Conservation (phyloP, 148 eudicot genomes). For the Talinum fruticosum region DNA sequence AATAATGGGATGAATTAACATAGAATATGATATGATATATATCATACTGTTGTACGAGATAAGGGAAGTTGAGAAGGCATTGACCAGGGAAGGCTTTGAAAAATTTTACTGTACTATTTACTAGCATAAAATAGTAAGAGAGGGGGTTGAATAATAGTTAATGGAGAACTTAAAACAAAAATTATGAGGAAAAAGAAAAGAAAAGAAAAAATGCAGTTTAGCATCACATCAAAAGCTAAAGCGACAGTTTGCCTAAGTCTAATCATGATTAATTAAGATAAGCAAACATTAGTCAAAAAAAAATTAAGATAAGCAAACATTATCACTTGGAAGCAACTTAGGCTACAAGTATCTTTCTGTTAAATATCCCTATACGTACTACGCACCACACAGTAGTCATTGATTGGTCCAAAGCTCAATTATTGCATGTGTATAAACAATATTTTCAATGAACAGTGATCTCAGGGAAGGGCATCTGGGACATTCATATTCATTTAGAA, state of each 20-base stretch:
- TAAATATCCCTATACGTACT: not conserved
- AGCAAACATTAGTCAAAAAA: not conserved
- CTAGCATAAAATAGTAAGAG: not conserved
- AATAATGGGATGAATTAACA: too few species aligned
- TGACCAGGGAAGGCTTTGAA: not conserved
- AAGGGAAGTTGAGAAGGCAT: not conserved
- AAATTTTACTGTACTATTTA: too few species aligned
- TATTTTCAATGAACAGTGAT: not conserved
- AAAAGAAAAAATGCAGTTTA: not conserved
- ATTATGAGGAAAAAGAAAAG: not conserved
- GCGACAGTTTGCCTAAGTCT: conserved; percentile 6
- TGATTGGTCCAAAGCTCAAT: not conserved
- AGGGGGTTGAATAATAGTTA: too few species aligned
- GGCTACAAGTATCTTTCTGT: not conserved
- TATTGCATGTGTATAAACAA: not conserved
- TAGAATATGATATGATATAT: too few species aligned
- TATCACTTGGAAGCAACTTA: not conserved
- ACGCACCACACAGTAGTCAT: not conserved
- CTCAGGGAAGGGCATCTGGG: not conserved
- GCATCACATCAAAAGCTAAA: not conserved
- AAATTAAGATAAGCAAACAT: conserved; percentile 11
- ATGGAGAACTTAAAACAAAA: not conserved
- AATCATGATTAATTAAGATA: conserved; percentile 14
- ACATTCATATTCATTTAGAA: not conserved
- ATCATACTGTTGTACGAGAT: too few species aligned